Evolutionary conservation across 257 asterid species (phyloP), one percentile per base, ranked within the genome.

Genomic region (Mentha longifolia): DNA sequence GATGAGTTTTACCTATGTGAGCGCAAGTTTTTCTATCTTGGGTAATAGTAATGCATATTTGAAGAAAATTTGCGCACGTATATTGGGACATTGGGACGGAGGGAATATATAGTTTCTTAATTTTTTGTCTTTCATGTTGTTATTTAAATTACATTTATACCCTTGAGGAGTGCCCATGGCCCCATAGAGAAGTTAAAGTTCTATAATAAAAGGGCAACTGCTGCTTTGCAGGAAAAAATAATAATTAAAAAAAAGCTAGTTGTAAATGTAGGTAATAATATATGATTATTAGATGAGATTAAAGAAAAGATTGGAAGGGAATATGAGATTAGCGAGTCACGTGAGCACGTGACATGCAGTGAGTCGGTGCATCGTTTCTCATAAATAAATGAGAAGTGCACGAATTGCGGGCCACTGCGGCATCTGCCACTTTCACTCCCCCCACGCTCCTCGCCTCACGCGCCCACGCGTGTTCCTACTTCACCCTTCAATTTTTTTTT

Each of bases 261-360:
- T 55, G 59, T 31, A 47, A 47, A 31, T 28, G 22, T 30, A 13
- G 37, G 9, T 17, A 59, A 59, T 70, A 15, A 31, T 31, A 31
- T 31, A 42, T 45, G 30, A 46, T 57, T 42, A 46, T 35, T 25
- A 42, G 2, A n/a, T 7, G 45, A 2, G 68, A 76, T 55, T 78
- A 82, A 80, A 49, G 61, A 52, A 76, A 64, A 17, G 25, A 77
- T 22, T 11, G 63, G 8, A 6, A 14, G 79, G 42, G 77, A 70
- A 82, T 74, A 79, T 74, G 74, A 77, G 84, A 77, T 75, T 78
- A 76, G 73, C 82, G 73, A 72, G 84, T 84, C 96, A 88, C 96
- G 92, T 88, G 96, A 77, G 82, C 97, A 88, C 92, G 92, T 91
- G 97, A 80, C 54, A 42, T 60, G 73, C 86, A 87, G 97, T 78